These are phyloP conservation scores for Ambrosiella beaveri DNA, from an alignment of 2,329 filamentous ascomycete genomes.

Conservation along the genomic window DNA sequence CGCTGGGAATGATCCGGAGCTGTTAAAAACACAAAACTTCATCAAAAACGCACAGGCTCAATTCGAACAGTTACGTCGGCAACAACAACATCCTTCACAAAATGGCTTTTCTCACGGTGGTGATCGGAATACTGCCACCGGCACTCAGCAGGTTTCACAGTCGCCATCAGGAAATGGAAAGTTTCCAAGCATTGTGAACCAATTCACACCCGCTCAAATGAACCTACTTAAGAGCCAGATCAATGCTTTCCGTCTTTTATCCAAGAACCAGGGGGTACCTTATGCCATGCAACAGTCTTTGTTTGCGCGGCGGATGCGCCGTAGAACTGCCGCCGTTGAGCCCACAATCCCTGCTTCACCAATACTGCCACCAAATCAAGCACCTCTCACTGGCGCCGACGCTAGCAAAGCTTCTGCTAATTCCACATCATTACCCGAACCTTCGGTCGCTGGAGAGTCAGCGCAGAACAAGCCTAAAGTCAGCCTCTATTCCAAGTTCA, in stretches of 20 bases:
- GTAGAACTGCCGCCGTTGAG: conserved; percentile 28
- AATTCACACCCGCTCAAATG: conserved; percentile 66
- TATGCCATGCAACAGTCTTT: conserved; percentile 64
- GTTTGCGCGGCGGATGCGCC: conserved; percentile 55
- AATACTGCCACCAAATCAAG: conserved; percentile 16
- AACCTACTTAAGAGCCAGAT: conserved; percentile 70
- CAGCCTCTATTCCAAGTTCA: conserved; percentile 53
- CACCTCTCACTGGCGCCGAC: conserved; percentile 12
- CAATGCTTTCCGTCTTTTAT: conserved; percentile 73
- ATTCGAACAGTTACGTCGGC: conserved; percentile 23
- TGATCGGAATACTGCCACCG: conserved; percentile 14
- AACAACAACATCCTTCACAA: conserved; percentile 23
- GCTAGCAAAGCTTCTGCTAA: conserved; percentile 5
- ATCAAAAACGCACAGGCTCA: conserved; percentile 52
- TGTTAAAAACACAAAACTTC: conserved; percentile 63
- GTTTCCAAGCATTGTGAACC: conserved; percentile 25
- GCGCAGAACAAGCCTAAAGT: conserved; percentile 22
- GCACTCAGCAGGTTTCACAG: conserved; percentile 5
- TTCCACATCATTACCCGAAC: conserved; percentile 19
- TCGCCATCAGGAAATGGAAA: conserved; percentile 13
- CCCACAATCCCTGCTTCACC: conserved; percentile 19
- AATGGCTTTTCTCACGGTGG: conserved; percentile 11
- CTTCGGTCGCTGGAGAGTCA: conserved; percentile 14
- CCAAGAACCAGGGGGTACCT: conserved; percentile 73
- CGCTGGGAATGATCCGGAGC: conserved; percentile 68